Conservation (phyloP, 352 stramenopile species). For the Phytophthora sp. region DNA sequence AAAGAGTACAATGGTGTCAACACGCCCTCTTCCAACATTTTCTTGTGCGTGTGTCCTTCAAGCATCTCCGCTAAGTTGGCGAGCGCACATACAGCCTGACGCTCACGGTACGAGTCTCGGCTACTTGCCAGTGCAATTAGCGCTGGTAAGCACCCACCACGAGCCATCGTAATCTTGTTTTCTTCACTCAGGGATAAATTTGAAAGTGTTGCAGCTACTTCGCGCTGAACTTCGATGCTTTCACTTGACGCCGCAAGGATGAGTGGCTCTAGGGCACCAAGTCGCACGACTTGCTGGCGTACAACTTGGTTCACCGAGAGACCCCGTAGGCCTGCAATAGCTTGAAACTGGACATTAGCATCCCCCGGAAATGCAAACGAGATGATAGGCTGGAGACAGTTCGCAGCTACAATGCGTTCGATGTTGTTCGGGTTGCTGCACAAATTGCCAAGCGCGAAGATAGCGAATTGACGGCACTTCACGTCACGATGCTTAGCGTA, state of each 20-base stretch:
- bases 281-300: constrained; percentile 89
- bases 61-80: constrained; percentile 97
- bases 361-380: constrained; percentile 94
- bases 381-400: constrained; percentile 94
- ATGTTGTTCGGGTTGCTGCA: constrained; percentile 93
- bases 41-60: constrained; percentile 94
- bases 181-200: constrained; percentile 96
- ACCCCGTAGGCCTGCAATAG: constrained; percentile 93
- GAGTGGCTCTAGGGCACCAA: constrained; percentile 94
- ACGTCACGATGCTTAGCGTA: constrained; percentile 96
- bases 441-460: constrained; percentile 96
- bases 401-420: constrained; percentile 86
- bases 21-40: constrained; percentile 93
- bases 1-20: constrained; percentile 92
- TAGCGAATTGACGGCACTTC: constrained; percentile 96
- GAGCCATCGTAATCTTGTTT: constrained; percentile 96
- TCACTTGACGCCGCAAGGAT: constrained; percentile 91
- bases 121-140: constrained; percentile 90
- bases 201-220: constrained; percentile 94
- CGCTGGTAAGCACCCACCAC: constrained; percentile 92
- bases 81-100: constrained; percentile 93
- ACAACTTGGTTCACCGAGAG: constrained; percentile 92
- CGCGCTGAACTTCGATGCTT: constrained; percentile 95
- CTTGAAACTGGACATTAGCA: constrained; percentile 96
- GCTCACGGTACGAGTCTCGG: constrained; percentile 90